phyloP scores from a whole-genome alignment of 225 moss, liverwort and hornwort species.

The Neckera pumila region DNA sequence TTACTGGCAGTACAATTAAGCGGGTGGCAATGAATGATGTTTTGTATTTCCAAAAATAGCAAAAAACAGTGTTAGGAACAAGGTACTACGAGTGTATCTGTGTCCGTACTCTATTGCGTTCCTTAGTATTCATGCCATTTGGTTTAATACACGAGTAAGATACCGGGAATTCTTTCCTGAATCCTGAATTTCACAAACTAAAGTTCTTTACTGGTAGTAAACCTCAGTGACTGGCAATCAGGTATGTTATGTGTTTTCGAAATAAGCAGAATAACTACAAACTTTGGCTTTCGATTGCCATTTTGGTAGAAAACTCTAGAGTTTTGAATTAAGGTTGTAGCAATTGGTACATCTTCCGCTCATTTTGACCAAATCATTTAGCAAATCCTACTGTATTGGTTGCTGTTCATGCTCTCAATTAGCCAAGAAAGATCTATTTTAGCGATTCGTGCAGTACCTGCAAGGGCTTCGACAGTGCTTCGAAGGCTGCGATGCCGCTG shows the following conservation, averaged over 20 bases:
- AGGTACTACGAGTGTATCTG: neutral
- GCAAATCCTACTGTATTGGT: neutral
- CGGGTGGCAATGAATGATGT: neutral
- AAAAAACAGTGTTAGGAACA: neutral
- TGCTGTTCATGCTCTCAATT: neutral
- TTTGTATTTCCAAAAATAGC: neutral
- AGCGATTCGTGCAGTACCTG: neutral
- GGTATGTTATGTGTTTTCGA: neutral
- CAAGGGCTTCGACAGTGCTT: conserved; percentile 7
- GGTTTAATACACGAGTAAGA: neutral
- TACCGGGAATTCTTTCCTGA: neutral
- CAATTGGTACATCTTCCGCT: neutral
- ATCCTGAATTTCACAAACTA: neutral
- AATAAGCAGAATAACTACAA: neutral
- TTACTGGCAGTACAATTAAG: neutral
- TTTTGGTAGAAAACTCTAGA: no score
- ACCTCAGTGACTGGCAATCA: neutral
- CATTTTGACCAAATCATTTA: neutral
- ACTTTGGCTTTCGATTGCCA: neutral
- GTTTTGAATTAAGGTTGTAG: neutral
- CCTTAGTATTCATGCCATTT: neutral
- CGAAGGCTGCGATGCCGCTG: conserved; percentile 14
- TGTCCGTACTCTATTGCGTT: neutral
- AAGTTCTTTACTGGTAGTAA: neutral
- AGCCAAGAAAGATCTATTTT: neutral